Conservation (phyloP, 805 yeast species). For the Ogataea zsoltii region DNA sequence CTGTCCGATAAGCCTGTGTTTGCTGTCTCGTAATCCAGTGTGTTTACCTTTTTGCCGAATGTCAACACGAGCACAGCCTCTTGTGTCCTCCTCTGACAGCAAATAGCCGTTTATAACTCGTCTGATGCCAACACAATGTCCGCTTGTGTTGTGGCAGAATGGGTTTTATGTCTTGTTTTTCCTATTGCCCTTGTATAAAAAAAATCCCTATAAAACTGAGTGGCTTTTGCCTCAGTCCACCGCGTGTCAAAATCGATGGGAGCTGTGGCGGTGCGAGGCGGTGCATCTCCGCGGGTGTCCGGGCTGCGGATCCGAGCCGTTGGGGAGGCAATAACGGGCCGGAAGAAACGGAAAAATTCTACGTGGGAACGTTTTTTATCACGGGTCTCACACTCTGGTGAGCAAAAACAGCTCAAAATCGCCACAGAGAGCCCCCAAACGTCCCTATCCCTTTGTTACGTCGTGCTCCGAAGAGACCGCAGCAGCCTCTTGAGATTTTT, state of each 20-base stretch:
- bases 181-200: conserved; percentile 3
- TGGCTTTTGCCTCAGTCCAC: conserved; percentile 7
- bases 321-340: too few relatives aligned
- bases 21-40: background rate
- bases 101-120: background rate
- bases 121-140: background rate
- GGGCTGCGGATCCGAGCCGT: background rate
- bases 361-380: too few relatives aligned
- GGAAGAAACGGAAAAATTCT: too few relatives aligned
- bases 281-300: background rate
- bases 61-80: background rate
- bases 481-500: background rate
- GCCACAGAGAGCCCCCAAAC: too few relatives aligned
- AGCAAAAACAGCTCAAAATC: too few relatives aligned
- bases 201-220: background rate
- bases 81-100: background rate
- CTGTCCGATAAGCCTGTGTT: conserved; percentile 4
- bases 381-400: too few relatives aligned
- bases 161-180: background rate
- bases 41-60: background rate
- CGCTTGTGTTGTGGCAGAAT: background rate
- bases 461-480: too few relatives aligned
- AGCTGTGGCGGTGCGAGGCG: conserved; percentile 7
- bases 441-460: too few relatives aligned
- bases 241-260: conserved; percentile 3